These are phyloP conservation scores for Tulasnella calospora DNA, from an alignment of 768 basidiomycete genomes.

Conservation along the genomic window DNA sequence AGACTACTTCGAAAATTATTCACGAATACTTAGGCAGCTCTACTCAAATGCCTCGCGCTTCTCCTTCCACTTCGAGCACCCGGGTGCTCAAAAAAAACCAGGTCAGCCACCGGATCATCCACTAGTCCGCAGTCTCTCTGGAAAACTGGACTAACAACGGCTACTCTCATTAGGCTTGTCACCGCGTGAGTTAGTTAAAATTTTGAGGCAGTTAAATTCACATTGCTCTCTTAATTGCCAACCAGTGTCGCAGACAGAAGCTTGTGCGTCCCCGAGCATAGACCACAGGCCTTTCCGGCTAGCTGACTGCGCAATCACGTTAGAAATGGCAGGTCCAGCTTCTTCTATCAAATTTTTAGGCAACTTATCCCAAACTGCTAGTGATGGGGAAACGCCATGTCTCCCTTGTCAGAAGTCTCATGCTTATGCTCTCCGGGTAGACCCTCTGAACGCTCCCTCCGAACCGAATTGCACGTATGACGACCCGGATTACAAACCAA, in stretches of 20 bases:
- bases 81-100: neutral
- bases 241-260: slow-evolving; percentile 16
- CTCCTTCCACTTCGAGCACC: neutral
- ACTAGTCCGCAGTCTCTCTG: neutral
- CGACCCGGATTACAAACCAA: neutral
- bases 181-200: neutral
- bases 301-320: neutral
- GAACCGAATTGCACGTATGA: slow-evolving; percentile 16
- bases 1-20: neutral
- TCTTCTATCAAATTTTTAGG: neutral
- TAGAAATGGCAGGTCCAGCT: slow-evolving; percentile 17
- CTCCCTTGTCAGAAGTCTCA: slow-evolving; percentile 12
- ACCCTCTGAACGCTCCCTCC: neutral
- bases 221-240: neutral
- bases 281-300: neutral
- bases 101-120: neutral
- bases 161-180: neutral
- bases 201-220: neutral
- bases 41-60: neutral
- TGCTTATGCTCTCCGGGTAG: neutral
- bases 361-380: neutral
- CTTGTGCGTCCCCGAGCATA: neutral
- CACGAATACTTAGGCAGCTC: neutral
- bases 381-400: slow-evolving; percentile 12
- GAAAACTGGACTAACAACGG: neutral